These are phyloP conservation scores for Tricholoma furcatifolium DNA, from an alignment of 768 basidiomycete genomes.

Conservation along the genomic window DNA sequence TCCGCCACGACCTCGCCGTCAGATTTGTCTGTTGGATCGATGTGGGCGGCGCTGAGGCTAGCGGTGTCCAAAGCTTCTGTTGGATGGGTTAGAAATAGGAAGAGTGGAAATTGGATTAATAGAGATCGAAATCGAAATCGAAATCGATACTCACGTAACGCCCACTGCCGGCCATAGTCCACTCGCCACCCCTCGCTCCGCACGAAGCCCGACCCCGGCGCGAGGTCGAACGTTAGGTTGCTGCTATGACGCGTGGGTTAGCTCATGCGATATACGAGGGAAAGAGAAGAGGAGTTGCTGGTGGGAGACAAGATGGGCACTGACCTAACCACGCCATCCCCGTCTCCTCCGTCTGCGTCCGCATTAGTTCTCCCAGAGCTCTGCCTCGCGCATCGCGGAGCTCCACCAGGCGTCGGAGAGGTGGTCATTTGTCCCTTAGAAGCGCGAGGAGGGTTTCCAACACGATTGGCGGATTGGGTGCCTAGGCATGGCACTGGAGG, in stretches of 20 bases:
- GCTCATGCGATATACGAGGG: not conserved
- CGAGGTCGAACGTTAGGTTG: conserved; percentile 78
- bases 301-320: conserved; percentile 21
- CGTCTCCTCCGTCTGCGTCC: conserved; percentile 31
- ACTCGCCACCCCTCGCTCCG: too few relatives aligned
- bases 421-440: conserved; percentile 61
- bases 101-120: too few relatives aligned
- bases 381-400: conserved; percentile 63
- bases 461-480: conserved; percentile 1
- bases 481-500: too few relatives aligned
- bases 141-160: too few relatives aligned
- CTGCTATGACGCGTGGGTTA: conserved; percentile 47
- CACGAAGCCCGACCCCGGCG: conserved; percentile 72
- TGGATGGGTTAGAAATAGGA: too few relatives aligned
- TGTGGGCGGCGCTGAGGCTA: too few relatives aligned
- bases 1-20: too few relatives aligned
- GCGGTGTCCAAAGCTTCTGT: too few relatives aligned
- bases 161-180: too few relatives aligned
- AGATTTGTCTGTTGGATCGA: too few relatives aligned
- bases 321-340: conserved; percentile 61
- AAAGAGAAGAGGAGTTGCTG: too few relatives aligned
- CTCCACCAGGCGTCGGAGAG: conserved; percentile 66
- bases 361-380: conserved; percentile 82
- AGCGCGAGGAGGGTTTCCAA: conserved; percentile 31
- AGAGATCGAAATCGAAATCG: too few relatives aligned